These are phyloP conservation scores for Erysimum cheiranthoides DNA, from an alignment of 345 rosid genomes.

Conservation along the genomic window DNA sequence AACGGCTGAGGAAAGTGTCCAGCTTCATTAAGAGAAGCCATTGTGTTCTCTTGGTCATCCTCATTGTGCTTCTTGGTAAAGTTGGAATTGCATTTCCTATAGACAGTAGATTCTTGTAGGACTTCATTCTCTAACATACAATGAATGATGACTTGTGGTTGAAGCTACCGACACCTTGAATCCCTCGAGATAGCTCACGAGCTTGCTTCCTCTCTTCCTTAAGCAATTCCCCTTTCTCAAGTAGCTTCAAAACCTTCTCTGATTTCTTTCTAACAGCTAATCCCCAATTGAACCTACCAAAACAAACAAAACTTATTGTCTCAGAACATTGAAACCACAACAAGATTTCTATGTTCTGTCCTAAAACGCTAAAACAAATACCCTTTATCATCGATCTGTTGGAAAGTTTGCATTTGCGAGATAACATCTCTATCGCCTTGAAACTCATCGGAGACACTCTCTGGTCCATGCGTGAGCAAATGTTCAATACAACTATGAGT, in stretches of 20 bases:
- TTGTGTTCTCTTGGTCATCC: conserved; percentile 47
- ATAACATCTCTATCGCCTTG: conserved; percentile 64
- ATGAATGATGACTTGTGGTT: conserved; percentile 44
- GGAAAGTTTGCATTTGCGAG: conserved; percentile 61
- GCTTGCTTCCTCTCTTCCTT: conserved; percentile 82
- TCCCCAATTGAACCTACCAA: conserved; percentile 93
- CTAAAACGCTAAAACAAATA: conserved; percentile 16
- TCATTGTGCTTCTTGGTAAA: conserved; percentile 45
- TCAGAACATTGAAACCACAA: not conserved
- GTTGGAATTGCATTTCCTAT: conserved; percentile 63
- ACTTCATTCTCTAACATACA: conserved; percentile 43
- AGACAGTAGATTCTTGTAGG: conserved; percentile 48
- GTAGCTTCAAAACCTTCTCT: conserved; percentile 66
- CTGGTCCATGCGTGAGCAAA: conserved; percentile 94
- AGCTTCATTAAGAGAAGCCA: conserved; percentile 35
- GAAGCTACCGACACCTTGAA: conserved; percentile 90
- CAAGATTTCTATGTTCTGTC: not conserved
- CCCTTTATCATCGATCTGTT: conserved; percentile 85
- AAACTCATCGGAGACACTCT: conserved; percentile 81
- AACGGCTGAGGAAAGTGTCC: not conserved
- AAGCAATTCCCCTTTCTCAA: conserved; percentile 66
- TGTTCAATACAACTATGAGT: conserved; percentile 75
- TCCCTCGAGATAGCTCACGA: conserved; percentile 79
- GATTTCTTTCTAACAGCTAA: conserved; percentile 77
- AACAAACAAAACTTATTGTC: not conserved